phyloP scores from a whole-genome alignment of 2,329 filamentous ascomycete genomes.

The Elsinoe australis region DNA sequence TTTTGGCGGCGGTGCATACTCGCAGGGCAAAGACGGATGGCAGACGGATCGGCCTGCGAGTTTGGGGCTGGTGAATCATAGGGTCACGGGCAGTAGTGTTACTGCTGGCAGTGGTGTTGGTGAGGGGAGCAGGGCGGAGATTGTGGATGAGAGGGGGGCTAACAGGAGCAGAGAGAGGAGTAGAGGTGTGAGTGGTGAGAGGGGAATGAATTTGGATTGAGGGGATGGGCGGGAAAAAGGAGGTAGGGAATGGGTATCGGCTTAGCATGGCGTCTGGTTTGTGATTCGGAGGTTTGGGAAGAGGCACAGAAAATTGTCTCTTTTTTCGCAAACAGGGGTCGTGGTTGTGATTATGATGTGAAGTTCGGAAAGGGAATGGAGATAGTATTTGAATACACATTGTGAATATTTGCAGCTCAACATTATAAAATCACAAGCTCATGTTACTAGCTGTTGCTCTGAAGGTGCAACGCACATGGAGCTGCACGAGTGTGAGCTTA shows the following conservation, averaged over 20 bases:
- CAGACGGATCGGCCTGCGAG: constrained; percentile 19
- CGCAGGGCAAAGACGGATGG: constrained; percentile 1
- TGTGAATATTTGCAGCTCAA: no score
- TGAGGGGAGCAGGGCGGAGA: constrained; percentile 19
- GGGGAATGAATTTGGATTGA: constrained; percentile 6
- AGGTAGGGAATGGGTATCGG: not conserved
- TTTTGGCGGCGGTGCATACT: not conserved
- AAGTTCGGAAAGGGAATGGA: no score
- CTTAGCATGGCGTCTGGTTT: constrained; percentile 12
- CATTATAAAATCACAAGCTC: not conserved
- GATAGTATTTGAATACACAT: no score
- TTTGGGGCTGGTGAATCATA: constrained; percentile 19
- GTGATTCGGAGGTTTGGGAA: not conserved
- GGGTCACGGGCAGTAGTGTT: constrained; percentile 18
- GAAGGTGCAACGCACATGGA: no score
- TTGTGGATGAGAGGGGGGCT: constrained; percentile 9
- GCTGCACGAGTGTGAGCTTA: not conserved
- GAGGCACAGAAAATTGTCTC: no score
- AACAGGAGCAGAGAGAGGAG: not conserved
- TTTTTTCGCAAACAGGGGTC: no score
- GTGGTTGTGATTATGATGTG: no score
- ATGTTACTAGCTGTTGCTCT: no score
- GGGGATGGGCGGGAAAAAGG: not conserved
- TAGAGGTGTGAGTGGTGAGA: constrained; percentile 4
- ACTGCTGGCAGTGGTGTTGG: constrained; percentile 17